Base-by-base conservation (phyloP, 495 filamentous ascomycete genomes). In the Cryomyces minteri region DNA sequence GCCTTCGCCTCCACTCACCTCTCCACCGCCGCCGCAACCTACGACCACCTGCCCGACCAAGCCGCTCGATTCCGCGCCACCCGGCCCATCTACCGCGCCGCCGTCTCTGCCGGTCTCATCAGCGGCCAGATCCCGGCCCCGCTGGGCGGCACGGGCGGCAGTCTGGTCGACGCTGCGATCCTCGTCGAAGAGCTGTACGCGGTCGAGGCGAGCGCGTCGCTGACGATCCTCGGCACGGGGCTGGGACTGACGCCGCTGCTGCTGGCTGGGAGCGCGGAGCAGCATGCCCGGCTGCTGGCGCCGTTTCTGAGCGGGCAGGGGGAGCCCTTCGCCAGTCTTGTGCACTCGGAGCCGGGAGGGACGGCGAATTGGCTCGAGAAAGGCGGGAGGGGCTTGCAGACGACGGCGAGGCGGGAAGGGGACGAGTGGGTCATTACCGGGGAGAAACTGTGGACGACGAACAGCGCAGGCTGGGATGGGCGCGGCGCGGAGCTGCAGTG, bases 371-470 rank as follows among this genome's bases (percentile, higher is more conserved):
- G 56, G 45, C 48, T 72, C 31, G 69, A 74, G 48, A 66, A 62
- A 41, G 67, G 70, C 2, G 68, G 55, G 0, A 51, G 51, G 9
- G 69, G 72, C 0, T 55, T 76, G 31, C 51, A 62, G 30, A 73
- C 70, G 5, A 69, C 62, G 8, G 70, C 71, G 5, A 48, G 54
- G 14, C 51, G 52, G n/a, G 69, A 73, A 18, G 69, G 68, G 8
- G 63, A 71, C 31, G 63, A 71, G 37, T 73, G 67, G 67, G 54
- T 74, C 14, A 57, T 74, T 30, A 68, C 68, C 52, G 72, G 72
- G n/a, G 68, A 72, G 42, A 74, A 73, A 63, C 65, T 65, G 29
- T 74, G 70, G 68, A 69, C 70, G 32, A 70, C 69, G n/a, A 74
- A 73, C 48, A 61, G 58, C 44, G 63, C 61, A 4, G 71, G 70